Evolutionary conservation across 805 yeast species (phyloP).

Genomic region (Starmerella davenportii): DNA sequence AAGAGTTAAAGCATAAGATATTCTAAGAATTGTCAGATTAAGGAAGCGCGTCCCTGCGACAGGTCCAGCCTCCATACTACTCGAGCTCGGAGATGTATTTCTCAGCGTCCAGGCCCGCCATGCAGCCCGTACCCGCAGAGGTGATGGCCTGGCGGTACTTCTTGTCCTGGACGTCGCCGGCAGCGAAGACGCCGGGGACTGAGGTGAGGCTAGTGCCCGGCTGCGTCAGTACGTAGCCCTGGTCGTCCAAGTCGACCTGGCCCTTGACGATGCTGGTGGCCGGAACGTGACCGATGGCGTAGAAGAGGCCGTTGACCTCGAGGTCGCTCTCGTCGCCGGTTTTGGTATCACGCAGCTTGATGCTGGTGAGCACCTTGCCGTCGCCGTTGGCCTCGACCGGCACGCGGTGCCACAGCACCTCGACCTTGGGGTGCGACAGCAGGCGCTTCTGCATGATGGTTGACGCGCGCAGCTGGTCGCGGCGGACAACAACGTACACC

Average conservation of each 20-base stretch:
- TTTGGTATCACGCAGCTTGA: conserved; percentile 51
- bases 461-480: conserved; percentile 87
- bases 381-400: conserved; percentile 84
- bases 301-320: conserved; percentile 79
- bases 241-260: conserved; percentile 69
- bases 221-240: conserved; percentile 72
- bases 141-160: conserved; percentile 97
- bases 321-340: conserved; percentile 53
- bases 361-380: conserved; percentile 56
- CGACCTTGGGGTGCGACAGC: conserved; percentile 66
- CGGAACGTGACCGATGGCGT: conserved; percentile 94
- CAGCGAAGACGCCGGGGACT: conserved; percentile 84
- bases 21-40: too few species aligned
- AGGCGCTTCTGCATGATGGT: conserved; percentile 94
- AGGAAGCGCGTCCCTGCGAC: too few species aligned
- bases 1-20: too few species aligned
- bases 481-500: conserved; percentile 83
- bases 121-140: conserved; percentile 98
- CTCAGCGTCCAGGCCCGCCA: conserved; percentile 96
- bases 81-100: conserved; percentile 48
- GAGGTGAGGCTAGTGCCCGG: conserved; percentile 84
- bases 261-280: conserved; percentile 68
- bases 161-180: conserved; percentile 97
- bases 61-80: not conserved
- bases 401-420: conserved; percentile 72